Percentiles rank a stretch among this genome's conserved stretches.
phyloP scores from a whole-genome alignment of 2,329 filamentous ascomycete genomes.

The Lojkania enalia region DNA sequence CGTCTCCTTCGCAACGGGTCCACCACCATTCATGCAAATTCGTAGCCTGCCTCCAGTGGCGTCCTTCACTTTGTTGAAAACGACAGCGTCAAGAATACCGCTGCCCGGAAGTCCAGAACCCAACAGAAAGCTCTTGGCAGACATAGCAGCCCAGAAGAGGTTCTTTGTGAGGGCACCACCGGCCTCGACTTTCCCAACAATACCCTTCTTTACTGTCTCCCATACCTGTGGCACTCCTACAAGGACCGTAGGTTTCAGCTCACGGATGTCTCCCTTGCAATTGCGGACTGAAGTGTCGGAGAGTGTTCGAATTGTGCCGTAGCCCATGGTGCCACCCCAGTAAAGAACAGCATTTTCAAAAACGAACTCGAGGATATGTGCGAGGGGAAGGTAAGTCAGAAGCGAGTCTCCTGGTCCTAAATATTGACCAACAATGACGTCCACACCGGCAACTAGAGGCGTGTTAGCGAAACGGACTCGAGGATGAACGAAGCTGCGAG shows the following conservation, averaged over 20 bases:
- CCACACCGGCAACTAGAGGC: slow-evolving; percentile 70
- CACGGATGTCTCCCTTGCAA: slow-evolving; percentile 90
- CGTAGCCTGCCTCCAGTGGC: slow-evolving; percentile 86
- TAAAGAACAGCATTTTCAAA: slow-evolving; percentile 90
- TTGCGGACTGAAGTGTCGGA: slow-evolving; percentile 85
- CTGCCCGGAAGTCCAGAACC: slow-evolving; percentile 65
- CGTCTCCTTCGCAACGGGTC: slow-evolving; percentile 84
- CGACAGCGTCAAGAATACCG: slow-evolving; percentile 73
- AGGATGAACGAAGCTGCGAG: not conserved
- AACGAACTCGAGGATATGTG: slow-evolving; percentile 95
- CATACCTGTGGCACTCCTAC: slow-evolving; percentile 95
- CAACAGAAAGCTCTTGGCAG: slow-evolving; percentile 64
- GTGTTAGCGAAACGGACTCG: slow-evolving; percentile 9
- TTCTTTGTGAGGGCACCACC: slow-evolving; percentile 71
- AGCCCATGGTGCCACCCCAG: slow-evolving; percentile 90
- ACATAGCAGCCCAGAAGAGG: slow-evolving; percentile 74
- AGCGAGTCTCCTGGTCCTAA: slow-evolving; percentile 78
- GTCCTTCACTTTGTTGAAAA: slow-evolving; percentile 91
- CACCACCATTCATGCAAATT: slow-evolving; percentile 92
- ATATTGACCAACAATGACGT: slow-evolving; percentile 74
- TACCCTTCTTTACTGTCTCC: slow-evolving; percentile 96
- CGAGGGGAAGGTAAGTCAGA: slow-evolving; percentile 88
- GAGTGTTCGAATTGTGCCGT: slow-evolving; percentile 87
- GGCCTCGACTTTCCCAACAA: slow-evolving; percentile 75
- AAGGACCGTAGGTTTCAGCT: slow-evolving; percentile 85